These are phyloP conservation scores for Phaeolepiota aurea DNA, from an alignment of 768 basidiomycete species.

Conservation along the genomic window DNA sequence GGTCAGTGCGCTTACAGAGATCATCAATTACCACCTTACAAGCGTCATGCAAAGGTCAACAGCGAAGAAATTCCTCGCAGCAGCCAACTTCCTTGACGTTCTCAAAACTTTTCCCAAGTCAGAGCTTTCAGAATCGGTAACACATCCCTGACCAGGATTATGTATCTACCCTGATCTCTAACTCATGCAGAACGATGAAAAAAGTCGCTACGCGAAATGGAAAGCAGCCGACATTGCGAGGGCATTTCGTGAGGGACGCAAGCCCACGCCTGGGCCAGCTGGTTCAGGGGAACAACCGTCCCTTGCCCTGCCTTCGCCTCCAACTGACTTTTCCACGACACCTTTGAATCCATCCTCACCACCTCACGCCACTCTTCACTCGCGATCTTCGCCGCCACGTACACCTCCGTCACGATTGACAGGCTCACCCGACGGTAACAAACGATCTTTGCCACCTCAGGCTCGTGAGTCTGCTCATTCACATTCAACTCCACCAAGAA, in stretches of 20 bases:
- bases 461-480: conserved; percentile 11
- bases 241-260: conserved; percentile 88
- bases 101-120: conserved; percentile 65
- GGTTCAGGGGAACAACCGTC: conserved; percentile 25
- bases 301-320: conserved; percentile 1
- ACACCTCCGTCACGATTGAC: conserved; percentile 9
- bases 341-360: conserved; percentile 7
- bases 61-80: conserved; percentile 91
- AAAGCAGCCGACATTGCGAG: conserved; percentile 94
- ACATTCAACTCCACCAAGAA: conserved; percentile 7
- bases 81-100: conserved; percentile 90
- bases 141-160: neutral
- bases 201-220: conserved; percentile 94
- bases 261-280: conserved; percentile 74
- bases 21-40: neutral
- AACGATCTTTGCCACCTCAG: conserved; percentile 20
- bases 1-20: conserved; percentile 32
- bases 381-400: conserved; percentile 9
- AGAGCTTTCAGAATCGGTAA: conserved; percentile 43
- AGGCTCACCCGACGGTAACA: conserved; percentile 14
- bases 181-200: conserved; percentile 61
- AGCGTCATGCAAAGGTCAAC: conserved; percentile 49
- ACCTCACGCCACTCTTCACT: conserved; percentile 14
- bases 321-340: conserved; percentile 5
- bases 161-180: conserved; percentile 1